Evolutionary conservation across 176 grass and related monocot species (phyloP).

Genomic region (Oropetium thomaeum): DNA sequence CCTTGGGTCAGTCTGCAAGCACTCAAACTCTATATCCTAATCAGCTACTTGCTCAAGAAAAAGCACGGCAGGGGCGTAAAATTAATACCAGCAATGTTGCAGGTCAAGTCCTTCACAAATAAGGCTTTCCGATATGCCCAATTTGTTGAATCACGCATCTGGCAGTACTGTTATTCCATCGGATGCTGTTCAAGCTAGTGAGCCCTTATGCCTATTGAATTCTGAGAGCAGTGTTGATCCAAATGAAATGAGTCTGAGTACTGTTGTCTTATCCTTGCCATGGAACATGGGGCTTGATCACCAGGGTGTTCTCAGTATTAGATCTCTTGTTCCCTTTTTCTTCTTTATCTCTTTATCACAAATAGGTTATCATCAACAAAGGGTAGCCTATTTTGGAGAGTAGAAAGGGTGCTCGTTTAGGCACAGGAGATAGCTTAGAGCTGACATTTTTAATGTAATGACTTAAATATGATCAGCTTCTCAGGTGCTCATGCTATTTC

Average conservation of each 20-base stretch:
- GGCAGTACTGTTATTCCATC: background rate
- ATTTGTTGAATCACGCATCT: background rate
- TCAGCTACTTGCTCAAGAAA: background rate
- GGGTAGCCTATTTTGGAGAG: background rate
- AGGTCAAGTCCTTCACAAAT: background rate
- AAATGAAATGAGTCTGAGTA: background rate
- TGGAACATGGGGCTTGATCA: background rate
- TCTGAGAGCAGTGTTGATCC: constrained; percentile 13
- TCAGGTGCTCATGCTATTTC: background rate
- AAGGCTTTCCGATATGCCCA: background rate
- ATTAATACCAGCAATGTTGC: background rate
- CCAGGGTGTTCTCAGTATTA: background rate
- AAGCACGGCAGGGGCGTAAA: background rate
- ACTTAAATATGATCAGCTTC: background rate
- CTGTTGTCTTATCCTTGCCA: background rate
- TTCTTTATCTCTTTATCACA: background rate
- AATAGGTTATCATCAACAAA: constrained; percentile 2
- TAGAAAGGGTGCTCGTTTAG: constrained; percentile 17
- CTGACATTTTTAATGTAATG: background rate
- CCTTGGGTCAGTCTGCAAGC: background rate
- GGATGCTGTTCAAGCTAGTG: background rate
- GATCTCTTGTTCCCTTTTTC: background rate
- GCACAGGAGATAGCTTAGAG: constrained; percentile 23
- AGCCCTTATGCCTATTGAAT: constrained; percentile 12
- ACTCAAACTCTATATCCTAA: constrained; percentile 1